These are phyloP conservation scores for Solanum boliviense DNA, from an alignment of 257 asterid genomes.

Conservation along the genomic window DNA sequence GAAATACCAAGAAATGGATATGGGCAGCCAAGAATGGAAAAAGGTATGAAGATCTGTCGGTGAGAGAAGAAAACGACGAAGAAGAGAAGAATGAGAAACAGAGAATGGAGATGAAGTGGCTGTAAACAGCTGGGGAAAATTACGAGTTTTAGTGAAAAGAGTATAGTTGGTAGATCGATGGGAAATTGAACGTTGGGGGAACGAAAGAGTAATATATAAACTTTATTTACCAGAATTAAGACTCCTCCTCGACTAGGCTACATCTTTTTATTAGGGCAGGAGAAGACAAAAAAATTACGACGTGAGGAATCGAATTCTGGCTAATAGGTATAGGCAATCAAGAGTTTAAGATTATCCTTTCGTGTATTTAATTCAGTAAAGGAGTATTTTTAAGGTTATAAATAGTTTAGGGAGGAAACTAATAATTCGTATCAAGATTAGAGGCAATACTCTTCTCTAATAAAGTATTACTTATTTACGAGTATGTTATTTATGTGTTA, in stretches of 20 bases:
- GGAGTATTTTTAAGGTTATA: rapidly evolving
- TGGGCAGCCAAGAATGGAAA: neutral
- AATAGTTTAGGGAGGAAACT: rapidly evolving
- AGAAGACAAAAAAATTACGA: too few species aligned
- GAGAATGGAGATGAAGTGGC: neutral
- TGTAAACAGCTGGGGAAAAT: neutral
- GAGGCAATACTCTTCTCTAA: too few species aligned
- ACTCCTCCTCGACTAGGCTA: neutral
- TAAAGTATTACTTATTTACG: too few species aligned
- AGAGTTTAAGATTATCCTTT: too few species aligned
- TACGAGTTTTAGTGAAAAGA: neutral
- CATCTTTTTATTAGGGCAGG: neutral
- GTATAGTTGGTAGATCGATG: neutral
- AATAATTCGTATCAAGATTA: too few species aligned
- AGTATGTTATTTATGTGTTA: too few species aligned
- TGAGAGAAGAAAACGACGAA: neutral
- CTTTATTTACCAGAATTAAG: neutral
- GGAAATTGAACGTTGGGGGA: neutral
- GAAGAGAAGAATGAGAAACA: neutral
- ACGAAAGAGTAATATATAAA: neutral
- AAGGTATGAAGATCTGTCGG: slow-evolving; percentile 1
- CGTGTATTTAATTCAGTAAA: neutral
- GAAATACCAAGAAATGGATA: neutral
- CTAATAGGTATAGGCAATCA: too few species aligned
- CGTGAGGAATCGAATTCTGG: too few species aligned